These are phyloP conservation scores for Ustilago shanxiensis DNA, from an alignment of 1,284 basidiomycete species.

Conservation along the genomic window DNA sequence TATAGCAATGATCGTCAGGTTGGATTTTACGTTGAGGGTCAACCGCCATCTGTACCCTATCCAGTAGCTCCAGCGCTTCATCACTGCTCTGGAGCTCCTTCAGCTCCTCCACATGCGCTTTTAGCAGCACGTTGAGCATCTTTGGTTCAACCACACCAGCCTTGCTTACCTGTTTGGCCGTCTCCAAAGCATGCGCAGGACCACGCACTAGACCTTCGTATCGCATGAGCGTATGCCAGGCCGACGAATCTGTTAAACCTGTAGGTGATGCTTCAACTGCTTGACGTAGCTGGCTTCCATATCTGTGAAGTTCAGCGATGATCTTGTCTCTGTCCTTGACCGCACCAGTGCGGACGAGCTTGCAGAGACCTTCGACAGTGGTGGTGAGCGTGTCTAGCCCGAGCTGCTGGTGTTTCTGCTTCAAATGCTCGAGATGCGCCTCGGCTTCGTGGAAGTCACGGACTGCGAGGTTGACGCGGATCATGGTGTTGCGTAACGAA, in stretches of 20 bases:
- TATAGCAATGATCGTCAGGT: slow-evolving; percentile 26
- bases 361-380: slow-evolving; percentile 26
- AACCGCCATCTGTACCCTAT: slow-evolving; percentile 18
- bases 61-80: slow-evolving; percentile 50
- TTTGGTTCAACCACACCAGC: slow-evolving; percentile 4
- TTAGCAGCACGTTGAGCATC: slow-evolving; percentile 30
- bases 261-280: slow-evolving; percentile 1
- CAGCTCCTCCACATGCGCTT: slow-evolving; percentile 27
- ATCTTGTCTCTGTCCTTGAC: background rate
- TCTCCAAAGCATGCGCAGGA: slow-evolving; percentile 28
- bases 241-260: slow-evolving; percentile 8
- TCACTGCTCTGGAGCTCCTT: slow-evolving; percentile 48
- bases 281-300: slow-evolving; percentile 22
- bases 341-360: background rate
- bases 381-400: slow-evolving; percentile 23
- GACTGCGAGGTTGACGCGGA: slow-evolving; percentile 8
- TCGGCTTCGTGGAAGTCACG: slow-evolving; percentile 15
- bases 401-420: background rate
- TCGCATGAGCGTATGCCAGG: slow-evolving; percentile 38
- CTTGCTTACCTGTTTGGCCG: slow-evolving; percentile 12
- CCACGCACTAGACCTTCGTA: slow-evolving; percentile 31
- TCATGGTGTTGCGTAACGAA: slow-evolving; percentile 26
- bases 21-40: slow-evolving; percentile 19
- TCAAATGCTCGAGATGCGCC: slow-evolving; percentile 6
- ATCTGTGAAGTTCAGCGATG: slow-evolving; percentile 8